Conservation (phyloP, 2,329 filamentous ascomycete genomes). For the Juglanconis juglandina region DNA sequence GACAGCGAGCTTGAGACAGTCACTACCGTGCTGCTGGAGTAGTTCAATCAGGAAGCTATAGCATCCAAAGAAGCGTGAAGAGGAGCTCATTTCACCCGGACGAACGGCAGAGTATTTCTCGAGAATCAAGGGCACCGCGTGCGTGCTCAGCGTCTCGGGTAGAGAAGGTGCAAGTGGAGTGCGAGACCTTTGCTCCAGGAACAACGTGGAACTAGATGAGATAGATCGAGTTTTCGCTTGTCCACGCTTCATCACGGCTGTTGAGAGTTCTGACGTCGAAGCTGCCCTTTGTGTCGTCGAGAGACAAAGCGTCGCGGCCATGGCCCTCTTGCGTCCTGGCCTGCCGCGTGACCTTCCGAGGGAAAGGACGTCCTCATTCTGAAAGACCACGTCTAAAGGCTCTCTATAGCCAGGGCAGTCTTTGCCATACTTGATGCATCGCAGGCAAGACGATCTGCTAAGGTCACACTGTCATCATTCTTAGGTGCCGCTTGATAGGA, state of each 20-base stretch:
- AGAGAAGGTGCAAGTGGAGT: not conserved
- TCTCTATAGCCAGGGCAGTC: not conserved
- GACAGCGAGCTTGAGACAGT: not conserved
- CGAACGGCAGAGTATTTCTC: not conserved
- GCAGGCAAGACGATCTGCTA: not conserved
- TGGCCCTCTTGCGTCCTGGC: not conserved
- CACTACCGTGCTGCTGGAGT: not conserved
- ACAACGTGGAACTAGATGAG: too few species aligned
- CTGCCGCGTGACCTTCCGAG: not conserved
- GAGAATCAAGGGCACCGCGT: not conserved
- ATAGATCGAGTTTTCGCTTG: not conserved
- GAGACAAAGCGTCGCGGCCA: not conserved
- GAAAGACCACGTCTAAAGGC: not conserved
- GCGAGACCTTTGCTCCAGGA: not conserved
- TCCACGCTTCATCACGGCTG: too few species aligned
- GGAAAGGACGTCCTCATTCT: not conserved
- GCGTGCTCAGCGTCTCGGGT: not conserved
- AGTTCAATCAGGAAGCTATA: not conserved
- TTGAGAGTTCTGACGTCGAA: too few species aligned
- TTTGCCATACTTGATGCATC: not conserved
- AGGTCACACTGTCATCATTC: not conserved
- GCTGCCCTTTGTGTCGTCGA: not conserved
- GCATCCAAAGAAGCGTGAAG: not conserved
- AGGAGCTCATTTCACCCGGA: not conserved
- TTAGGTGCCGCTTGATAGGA: not conserved